Conservation (phyloP, 1,284 basidiomycete genomes). For the Pseudozyma hubeiensis region DNA sequence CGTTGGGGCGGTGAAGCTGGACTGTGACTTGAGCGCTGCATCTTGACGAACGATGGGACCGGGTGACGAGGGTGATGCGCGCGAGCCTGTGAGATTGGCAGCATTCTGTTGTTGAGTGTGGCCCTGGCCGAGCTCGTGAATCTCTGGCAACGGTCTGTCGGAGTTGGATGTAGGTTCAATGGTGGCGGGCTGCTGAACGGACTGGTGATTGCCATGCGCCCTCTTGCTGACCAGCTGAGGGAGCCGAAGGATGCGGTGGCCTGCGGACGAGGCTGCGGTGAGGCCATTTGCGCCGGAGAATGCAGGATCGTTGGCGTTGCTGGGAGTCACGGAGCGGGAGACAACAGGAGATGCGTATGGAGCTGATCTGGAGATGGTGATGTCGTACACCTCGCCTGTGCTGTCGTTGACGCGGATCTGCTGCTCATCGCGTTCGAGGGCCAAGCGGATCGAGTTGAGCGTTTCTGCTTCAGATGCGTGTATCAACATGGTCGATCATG, state of each 20-base stretch:
- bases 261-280: slow-evolving; percentile 25
- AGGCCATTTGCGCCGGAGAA: slow-evolving; percentile 19
- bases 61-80: not conserved
- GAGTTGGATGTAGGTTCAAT: slow-evolving; percentile 9
- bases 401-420: slow-evolving; percentile 61
- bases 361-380: slow-evolving; percentile 60
- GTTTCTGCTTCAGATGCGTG: slow-evolving; percentile 55
- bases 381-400: slow-evolving; percentile 62
- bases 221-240: slow-evolving; percentile 61
- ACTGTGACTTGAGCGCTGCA: slow-evolving; percentile 40
- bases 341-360: slow-evolving; percentile 63
- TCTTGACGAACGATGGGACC: slow-evolving; percentile 25
- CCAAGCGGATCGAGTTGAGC: slow-evolving; percentile 56
- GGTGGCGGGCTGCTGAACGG: slow-evolving; percentile 15
- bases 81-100: slow-evolving; percentile 3
- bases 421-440: slow-evolving; percentile 61
- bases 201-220: slow-evolving; percentile 26
- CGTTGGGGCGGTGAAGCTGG: slow-evolving; percentile 49
- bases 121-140: slow-evolving; percentile 15
- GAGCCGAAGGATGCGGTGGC: slow-evolving; percentile 51
- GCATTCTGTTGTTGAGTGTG: slow-evolving; percentile 14
- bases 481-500: slow-evolving; percentile 47
- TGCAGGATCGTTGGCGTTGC: slow-evolving; percentile 35
- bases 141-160: slow-evolving; percentile 12
- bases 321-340: slow-evolving; percentile 46